Evolutionary conservation across 164 flowering plant species (phyloP).

Genomic region (Stephania japonica): DNA sequence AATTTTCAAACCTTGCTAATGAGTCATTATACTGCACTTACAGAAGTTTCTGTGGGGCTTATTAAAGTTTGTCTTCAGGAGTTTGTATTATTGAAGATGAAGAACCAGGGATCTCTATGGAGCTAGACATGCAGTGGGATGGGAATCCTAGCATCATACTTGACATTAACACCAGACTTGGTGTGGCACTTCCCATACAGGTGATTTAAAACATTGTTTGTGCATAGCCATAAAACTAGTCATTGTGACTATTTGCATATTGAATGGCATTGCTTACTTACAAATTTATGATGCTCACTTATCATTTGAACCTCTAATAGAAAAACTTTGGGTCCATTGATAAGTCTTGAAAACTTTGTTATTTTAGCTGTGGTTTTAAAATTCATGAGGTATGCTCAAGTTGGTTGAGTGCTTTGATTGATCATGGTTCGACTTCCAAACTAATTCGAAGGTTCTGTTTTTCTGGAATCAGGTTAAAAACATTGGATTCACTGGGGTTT

Average conservation of each 20-base stretch:
- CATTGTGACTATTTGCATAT: not conserved
- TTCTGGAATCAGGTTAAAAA: slow-evolving; percentile 65
- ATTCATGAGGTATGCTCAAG: no score
- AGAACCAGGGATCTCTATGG: slow-evolving; percentile 65
- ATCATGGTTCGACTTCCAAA: not conserved
- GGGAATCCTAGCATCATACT: slow-evolving; percentile 88
- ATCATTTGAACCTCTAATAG: no score
- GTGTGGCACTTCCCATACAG: slow-evolving; percentile 86
- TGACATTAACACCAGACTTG: slow-evolving; percentile 69
- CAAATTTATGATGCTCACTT: no score
- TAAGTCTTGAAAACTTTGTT: no score
- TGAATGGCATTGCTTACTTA: no score
- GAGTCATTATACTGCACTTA: no score
- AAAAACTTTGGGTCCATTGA: no score
- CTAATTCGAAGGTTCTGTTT: not conserved
- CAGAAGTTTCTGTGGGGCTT: not conserved
- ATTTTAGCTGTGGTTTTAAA: no score
- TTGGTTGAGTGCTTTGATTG: no score
- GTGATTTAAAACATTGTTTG: slow-evolving; percentile 25
- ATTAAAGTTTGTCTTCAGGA: slow-evolving; percentile 40
- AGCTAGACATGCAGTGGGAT: slow-evolving; percentile 97
- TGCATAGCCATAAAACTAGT: no score
- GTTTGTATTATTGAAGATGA: slow-evolving; percentile 79
- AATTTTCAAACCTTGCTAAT: no score
- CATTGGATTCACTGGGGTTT: slow-evolving; percentile 92